Conservation (phyloP, 2,329 filamentous ascomycete species). For the Pezicula rhizophila region DNA sequence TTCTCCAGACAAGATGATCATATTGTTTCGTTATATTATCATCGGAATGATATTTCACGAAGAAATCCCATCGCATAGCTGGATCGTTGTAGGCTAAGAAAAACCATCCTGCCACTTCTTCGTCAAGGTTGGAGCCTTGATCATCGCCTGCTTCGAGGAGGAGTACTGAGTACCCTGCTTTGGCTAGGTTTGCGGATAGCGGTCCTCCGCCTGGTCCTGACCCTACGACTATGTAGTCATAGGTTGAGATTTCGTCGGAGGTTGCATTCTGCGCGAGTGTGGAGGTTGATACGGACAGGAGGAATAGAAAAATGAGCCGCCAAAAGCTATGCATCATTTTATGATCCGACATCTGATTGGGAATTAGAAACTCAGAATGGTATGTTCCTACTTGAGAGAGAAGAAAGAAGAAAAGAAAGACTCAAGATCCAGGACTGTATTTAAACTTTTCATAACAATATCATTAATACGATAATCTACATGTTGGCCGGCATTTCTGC, state of each 20-base stretch:
- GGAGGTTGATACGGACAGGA: too few relatives aligned
- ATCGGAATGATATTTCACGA: conserved; percentile 17
- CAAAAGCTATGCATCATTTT: too few relatives aligned
- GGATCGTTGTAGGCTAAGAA: conserved; percentile 39
- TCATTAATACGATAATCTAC: too few relatives aligned
- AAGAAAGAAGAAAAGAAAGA: too few relatives aligned
- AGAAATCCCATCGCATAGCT: conserved; percentile 44
- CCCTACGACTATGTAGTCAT: conserved; percentile 48
- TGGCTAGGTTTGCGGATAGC: conserved; percentile 41
- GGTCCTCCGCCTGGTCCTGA: conserved; percentile 44
- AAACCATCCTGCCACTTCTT: conserved; percentile 40
- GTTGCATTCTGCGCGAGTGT: too few relatives aligned
- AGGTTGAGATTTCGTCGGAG: conserved; percentile 26
- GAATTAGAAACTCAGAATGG: too few relatives aligned
- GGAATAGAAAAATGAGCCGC: too few relatives aligned
- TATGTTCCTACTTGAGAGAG: too few relatives aligned
- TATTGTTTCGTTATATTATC: conserved; percentile 10
- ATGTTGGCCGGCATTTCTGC: too few relatives aligned
- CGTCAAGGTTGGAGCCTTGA: conserved; percentile 34
- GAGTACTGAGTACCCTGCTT: conserved; percentile 43
- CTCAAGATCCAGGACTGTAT: too few relatives aligned
- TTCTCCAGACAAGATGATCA: conserved; percentile 30
- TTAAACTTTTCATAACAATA: too few relatives aligned
- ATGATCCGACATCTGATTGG: too few relatives aligned
- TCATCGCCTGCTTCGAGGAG: conserved; percentile 48